These are phyloP conservation scores for Alternaria metachromatica DNA, from an alignment of 2,329 filamentous ascomycete species.

Conservation along the genomic window DNA sequence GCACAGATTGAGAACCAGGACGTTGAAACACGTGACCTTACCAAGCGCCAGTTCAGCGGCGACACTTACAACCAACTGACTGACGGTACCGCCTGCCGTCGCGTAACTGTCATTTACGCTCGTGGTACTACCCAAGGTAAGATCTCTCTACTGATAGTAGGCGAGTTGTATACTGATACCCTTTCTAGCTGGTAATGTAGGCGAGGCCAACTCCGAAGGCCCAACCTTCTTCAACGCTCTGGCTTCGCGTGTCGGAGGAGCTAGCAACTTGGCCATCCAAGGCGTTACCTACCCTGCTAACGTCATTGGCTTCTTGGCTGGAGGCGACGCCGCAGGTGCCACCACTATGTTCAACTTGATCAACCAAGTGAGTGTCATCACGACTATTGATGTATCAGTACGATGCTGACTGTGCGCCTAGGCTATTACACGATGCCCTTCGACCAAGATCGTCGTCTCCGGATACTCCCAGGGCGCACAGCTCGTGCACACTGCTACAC, in stretches of 20 bases:
- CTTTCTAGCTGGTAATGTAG: constrained; percentile 56
- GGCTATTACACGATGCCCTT: constrained; percentile 32
- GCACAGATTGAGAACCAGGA: constrained; percentile 25
- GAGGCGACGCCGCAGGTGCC: constrained; percentile 55
- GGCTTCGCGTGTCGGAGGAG: constrained; percentile 48
- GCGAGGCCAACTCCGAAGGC: constrained; percentile 51
- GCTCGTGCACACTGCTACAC: constrained; percentile 55
- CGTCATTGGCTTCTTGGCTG: constrained; percentile 53
- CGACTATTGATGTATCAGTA: background rate
- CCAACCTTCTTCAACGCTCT: constrained; percentile 60
- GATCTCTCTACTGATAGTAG: background rate
- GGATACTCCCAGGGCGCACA: constrained; percentile 50
- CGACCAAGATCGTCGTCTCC: constrained; percentile 38
- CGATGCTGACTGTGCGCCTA: constrained; percentile 2
- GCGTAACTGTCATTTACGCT: constrained; percentile 62
- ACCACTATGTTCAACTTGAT: constrained; percentile 52
- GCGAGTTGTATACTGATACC: background rate
- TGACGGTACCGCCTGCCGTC: constrained; percentile 49
- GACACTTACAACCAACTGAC: constrained; percentile 42
- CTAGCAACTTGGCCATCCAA: constrained; percentile 58
- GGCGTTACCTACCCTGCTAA: constrained; percentile 61
- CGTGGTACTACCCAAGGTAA: constrained; percentile 58
- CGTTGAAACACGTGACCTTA: constrained; percentile 10
- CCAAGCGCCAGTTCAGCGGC: constrained; percentile 30
- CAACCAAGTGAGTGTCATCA: constrained; percentile 38